These are phyloP conservation scores for Hypoxylon crocopeplum DNA, from an alignment of 495 filamentous ascomycete species.

Conservation along the genomic window DNA sequence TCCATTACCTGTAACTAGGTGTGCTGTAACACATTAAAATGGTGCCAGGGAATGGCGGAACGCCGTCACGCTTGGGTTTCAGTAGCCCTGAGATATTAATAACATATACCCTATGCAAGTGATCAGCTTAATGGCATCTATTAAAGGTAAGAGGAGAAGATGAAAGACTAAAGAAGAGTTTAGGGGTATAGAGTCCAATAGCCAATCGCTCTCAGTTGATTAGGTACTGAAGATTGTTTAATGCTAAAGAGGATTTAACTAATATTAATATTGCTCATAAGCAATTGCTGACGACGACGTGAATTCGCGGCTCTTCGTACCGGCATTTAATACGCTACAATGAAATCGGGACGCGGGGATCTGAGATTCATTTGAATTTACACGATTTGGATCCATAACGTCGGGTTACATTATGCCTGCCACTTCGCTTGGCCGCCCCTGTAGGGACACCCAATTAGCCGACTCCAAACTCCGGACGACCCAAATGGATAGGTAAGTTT, in stretches of 20 bases:
- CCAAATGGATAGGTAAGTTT: constrained; percentile 9
- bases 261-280: background rate
- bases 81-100: no score
- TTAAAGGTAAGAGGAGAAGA: no score
- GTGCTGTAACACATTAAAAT: no score
- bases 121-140: no score
- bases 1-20: no score
- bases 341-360: constrained; percentile 12
- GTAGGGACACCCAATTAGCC: constrained; percentile 28
- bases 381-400: constrained; percentile 3
- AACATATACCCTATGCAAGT: no score
- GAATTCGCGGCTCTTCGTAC: constrained; percentile 12
- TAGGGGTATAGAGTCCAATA: no score
- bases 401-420: constrained; percentile 21
- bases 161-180: no score
- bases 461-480: constrained; percentile 8
- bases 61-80: no score
- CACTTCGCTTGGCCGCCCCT: constrained; percentile 18
- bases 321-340: constrained; percentile 11
- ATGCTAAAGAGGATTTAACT: background rate
- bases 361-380: constrained; percentile 26
- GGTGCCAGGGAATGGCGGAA: no score
- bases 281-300: background rate
- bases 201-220: no score
- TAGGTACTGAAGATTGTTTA: no score